Evolutionary conservation across 2,329 filamentous ascomycete genomes (phyloP).

Genomic region (Beauveria varroae): DNA sequence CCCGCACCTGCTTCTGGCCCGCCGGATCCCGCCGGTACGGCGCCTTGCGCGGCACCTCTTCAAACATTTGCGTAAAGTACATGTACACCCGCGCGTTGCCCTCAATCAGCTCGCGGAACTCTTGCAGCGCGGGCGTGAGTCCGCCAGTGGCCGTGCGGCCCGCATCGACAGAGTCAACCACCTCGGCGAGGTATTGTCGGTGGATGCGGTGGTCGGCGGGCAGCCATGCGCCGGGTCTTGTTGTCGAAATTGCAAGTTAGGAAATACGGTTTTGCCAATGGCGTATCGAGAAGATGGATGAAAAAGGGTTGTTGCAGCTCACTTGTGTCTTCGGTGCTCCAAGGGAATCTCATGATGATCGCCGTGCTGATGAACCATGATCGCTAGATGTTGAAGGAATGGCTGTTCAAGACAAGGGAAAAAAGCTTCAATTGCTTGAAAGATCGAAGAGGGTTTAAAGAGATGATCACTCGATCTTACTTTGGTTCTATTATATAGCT

Average conservation of each 20-base stretch:
- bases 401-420: not conserved
- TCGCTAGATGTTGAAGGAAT: constrained; percentile 13
- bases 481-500: not conserved
- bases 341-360: constrained; percentile 45
- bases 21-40: constrained; percentile 56
- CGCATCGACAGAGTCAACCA: constrained; percentile 43
- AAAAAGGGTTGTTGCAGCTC: not conserved
- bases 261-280: too few relatives aligned
- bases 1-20: constrained; percentile 53
- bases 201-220: constrained; percentile 56
- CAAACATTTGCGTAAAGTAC: constrained; percentile 61
- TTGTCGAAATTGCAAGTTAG: not conserved
- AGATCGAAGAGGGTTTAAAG: not conserved
- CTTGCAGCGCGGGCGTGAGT: constrained; percentile 52
- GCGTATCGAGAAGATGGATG: too few relatives aligned
- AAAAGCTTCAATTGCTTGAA: not conserved
- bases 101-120: constrained; percentile 62
- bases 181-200: constrained; percentile 52
- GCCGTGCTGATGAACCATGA: constrained; percentile 43
- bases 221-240: constrained; percentile 50
- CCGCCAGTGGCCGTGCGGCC: constrained; percentile 29
- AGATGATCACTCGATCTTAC: not conserved
- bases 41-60: constrained; percentile 53
- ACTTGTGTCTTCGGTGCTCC: constrained; percentile 39
- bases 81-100: constrained; percentile 55